phyloP scores from a whole-genome alignment of 805 yeast genomes.

The Nakazawaea wickerhamii region DNA sequence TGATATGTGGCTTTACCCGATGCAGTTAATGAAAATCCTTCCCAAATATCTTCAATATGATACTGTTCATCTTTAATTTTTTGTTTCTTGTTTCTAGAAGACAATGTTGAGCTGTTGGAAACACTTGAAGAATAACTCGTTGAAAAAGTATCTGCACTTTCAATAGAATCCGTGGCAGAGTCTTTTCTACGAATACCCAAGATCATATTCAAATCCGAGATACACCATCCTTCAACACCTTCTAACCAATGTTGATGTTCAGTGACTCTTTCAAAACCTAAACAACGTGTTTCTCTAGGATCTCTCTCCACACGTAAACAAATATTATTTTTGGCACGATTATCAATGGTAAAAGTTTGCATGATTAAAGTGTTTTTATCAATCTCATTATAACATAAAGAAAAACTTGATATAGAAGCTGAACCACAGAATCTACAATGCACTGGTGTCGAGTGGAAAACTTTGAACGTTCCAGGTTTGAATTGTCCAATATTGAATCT shows the following conservation, averaged over 20 bases:
- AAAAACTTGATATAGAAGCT: slow-evolving; percentile 68
- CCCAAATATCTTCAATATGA: slow-evolving; percentile 46
- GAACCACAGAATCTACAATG: slow-evolving; percentile 92
- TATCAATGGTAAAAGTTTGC: slow-evolving; percentile 70
- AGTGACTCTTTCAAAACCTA: slow-evolving; percentile 71
- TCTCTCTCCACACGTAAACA: slow-evolving; percentile 91
- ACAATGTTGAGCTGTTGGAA: background rate
- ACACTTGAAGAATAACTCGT: background rate
- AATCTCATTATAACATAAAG: slow-evolving; percentile 63
- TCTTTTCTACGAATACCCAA: slow-evolving; percentile 57
- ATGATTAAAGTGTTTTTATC: slow-evolving; percentile 54
- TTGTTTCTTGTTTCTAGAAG: background rate
- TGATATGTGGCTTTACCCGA: slow-evolving; percentile 57
- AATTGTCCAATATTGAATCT: slow-evolving; percentile 57
- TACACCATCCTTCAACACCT: slow-evolving; percentile 71
- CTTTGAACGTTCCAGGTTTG: slow-evolving; percentile 54
- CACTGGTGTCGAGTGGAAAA: slow-evolving; percentile 78
- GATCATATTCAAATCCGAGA: slow-evolving; percentile 70
- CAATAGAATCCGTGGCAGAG: slow-evolving; percentile 14
- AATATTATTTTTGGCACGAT: slow-evolving; percentile 70
- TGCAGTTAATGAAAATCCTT: slow-evolving; percentile 75
- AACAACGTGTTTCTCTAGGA: slow-evolving; percentile 83
- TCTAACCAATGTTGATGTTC: slow-evolving; percentile 67
- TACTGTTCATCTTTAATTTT: slow-evolving; percentile 2
- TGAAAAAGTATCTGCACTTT: slow-evolving; percentile 16